These are phyloP conservation scores for Botrytis fabae DNA, from an alignment of 2,329 filamentous ascomycete species.

Conservation along the genomic window DNA sequence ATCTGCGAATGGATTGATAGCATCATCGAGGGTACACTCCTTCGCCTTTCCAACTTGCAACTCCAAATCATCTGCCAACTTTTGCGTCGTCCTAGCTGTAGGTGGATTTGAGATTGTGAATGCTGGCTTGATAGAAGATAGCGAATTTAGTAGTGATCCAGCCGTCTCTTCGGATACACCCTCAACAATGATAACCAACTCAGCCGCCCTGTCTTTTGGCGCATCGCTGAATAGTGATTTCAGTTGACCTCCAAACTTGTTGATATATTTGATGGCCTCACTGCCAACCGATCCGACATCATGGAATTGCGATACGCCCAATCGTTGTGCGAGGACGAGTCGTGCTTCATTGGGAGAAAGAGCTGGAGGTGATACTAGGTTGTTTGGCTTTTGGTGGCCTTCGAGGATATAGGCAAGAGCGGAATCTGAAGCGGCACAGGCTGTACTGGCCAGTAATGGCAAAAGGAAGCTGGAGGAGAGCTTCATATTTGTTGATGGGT, in stretches of 20 bases:
- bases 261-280: slow-evolving; percentile 55
- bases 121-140: slow-evolving; percentile 45
- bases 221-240: slow-evolving; percentile 51
- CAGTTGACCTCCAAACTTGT: slow-evolving; percentile 57
- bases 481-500: slow-evolving; percentile 43
- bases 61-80: slow-evolving; percentile 39
- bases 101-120: slow-evolving; percentile 53
- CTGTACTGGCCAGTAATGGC: slow-evolving; percentile 43
- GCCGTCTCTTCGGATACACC: slow-evolving; percentile 52
- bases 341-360: slow-evolving; percentile 49
- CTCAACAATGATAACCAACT: slow-evolving; percentile 62
- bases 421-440: slow-evolving; percentile 39
- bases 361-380: slow-evolving; percentile 52
- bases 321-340: slow-evolving; percentile 59
- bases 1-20: slow-evolving; percentile 37
- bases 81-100: slow-evolving; percentile 38
- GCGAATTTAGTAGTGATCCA: slow-evolving; percentile 46
- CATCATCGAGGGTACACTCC: slow-evolving; percentile 35
- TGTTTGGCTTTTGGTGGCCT: slow-evolving; percentile 38
- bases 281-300: slow-evolving; percentile 45
- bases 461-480: slow-evolving; percentile 44
- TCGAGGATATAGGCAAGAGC: slow-evolving; percentile 56
- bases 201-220: slow-evolving; percentile 39
- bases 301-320: slow-evolving; percentile 48
- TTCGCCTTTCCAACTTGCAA: slow-evolving; percentile 32